Base-by-base conservation (phyloP, 2,329 filamentous ascomycete genomes). In the Nigrospora oryzae region DNA sequence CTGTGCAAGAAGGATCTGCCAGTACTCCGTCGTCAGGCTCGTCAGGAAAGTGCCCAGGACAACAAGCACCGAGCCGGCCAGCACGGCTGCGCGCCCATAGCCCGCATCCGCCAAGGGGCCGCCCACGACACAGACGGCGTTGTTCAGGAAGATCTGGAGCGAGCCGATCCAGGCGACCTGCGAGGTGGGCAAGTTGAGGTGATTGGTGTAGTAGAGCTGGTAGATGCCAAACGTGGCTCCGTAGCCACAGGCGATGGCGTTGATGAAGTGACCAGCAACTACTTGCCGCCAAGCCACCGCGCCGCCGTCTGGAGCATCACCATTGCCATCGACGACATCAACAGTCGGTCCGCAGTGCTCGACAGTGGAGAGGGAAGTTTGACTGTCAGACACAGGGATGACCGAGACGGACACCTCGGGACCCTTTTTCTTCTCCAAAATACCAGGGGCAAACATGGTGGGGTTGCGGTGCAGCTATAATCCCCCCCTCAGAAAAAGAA, bases 241-340 rank as follows among this genome's bases (percentile, higher is more conserved):
- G 43, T 69, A 71, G 43, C 74, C 74, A 69, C 73, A 76, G 5
- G 72, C 65, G 46, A 77, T 56, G 43, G 64, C 64, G 54, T 71
- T 74, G 57, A 74, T 61, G 30, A 74, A 62, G 36, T 70, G 61
- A 31, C 66, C 66, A 7, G 71, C 68, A 16, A 71, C 39, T 10
- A 77, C 71, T 53, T 77, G 74, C 1, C 62, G 64, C 74, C 74
- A 77, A 14, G 72, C 74, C 13, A 56, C 49, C 40, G 65, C 51
- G 12, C 73, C 73, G 23, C 73, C 70, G 38, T 74, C 69, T 0
- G 71, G 72, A 2, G 57, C 52, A 7, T 51, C 38, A n/a, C 46
- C 46, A n/a, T 43, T 38, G 49, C 33, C 49, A 30, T 38, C 35
- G 13, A 5, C 14, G n/a, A 23, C 37, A 14, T 30, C 11, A 17